Conservation (phyloP, 1,139 yeast species). For the Nakaseomyces nivariensis region DNA sequence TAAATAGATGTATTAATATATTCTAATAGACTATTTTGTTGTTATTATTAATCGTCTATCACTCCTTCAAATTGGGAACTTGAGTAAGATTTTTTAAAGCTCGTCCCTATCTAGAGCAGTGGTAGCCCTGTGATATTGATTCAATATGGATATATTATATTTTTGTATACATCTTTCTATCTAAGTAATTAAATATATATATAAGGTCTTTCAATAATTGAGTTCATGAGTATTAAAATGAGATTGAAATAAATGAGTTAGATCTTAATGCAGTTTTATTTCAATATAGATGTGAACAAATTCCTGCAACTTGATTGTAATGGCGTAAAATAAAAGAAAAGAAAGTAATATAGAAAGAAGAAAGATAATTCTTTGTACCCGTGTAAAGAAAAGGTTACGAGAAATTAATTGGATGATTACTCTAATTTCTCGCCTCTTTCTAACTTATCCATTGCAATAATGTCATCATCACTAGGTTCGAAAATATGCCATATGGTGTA, state of each 20-base stretch:
- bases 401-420: not conserved
- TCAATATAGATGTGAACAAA: not conserved
- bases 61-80: too few relatives aligned
- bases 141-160: not conserved
- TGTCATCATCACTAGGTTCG: conserved; percentile 90
- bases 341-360: not conserved
- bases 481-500: conserved; percentile 89
- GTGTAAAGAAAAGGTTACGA: not conserved
- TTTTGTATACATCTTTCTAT: not conserved
- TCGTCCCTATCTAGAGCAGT: too few relatives aligned
- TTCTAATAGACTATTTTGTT: not conserved
- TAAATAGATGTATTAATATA: not conserved
- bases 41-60: too few relatives aligned
- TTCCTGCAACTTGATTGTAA: not conserved
- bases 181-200: conserved; percentile 1
- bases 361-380: not conserved
- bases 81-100: too few relatives aligned
- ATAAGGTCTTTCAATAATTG: not conserved
- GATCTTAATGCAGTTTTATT: not conserved
- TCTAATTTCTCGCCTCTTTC: conserved; percentile 39
- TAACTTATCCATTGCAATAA: conserved; percentile 51
- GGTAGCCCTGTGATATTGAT: too few relatives aligned
- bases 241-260: not conserved
- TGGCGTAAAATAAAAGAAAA: not conserved
- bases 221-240: not conserved